Evolutionary conservation across 1,284 basidiomycete genomes (phyloP), one percentile per base, ranked within the genome.

Genomic region (Trametes versicolor): DNA sequence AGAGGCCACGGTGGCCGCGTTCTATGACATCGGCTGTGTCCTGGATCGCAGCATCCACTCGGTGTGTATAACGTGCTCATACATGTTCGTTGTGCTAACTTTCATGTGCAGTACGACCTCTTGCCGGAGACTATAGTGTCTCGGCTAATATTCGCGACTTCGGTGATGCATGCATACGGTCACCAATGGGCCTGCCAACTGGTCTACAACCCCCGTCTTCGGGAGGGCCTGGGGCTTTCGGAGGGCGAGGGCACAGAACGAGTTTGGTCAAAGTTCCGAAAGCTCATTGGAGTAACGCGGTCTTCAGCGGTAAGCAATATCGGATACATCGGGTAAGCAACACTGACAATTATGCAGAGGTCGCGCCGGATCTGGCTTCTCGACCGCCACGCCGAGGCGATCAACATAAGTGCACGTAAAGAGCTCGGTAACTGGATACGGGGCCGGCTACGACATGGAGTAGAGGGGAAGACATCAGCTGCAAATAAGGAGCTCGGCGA

Each of bases 121-220:
- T 64, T 82, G 0, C 62, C 71, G 0, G 29, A 50, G 1, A 41
- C 56, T 19, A 65, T 79, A 10, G 32, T 50, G 1, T 21, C 60
- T 1, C 71, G 75, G 0, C 32, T 82, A 0, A 21, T 49, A 1
- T 80, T 81, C 56, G 75, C 74, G 0, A 80, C 77, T 0, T 77
- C 74, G 21, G 79, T 76, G 0, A 80, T 83, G 79, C 81, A 82
- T 62, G 76, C 80, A 0, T 82, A 79, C 54, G 76, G 75, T 0
- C 80, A 81, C 53, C 73, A 81, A 45, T 82, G 79, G 80, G 64
- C 77, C 0, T 82, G 81, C 47, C 81, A 82, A 59, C 65, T 82
- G 0, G 64, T 74, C 0, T 79, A 80, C 58, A 79, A 80, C 49
- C 80, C 80, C 1, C 59, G 76, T 0, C 48, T 80, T 4, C 62